A percentile compares a stretch with the other conserved stretches of the same genome.
Conservation (phyloP, 106 monocot species). For the Dendrobium officinale region DNA sequence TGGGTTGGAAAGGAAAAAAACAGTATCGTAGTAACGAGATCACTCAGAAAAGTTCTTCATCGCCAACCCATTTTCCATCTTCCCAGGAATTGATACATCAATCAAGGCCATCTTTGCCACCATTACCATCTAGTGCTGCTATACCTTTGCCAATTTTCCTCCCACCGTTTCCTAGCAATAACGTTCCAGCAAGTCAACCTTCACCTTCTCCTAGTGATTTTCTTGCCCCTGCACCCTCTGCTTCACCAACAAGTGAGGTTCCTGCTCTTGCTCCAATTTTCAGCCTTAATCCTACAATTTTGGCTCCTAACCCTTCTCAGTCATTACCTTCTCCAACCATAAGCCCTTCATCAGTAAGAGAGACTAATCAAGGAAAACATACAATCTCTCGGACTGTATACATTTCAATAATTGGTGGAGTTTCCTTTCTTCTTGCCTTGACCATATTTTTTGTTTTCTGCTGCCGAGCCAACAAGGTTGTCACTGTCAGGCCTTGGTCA, state of each 20-base stretch:
- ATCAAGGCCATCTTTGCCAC: not conserved
- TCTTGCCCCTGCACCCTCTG: not conserved
- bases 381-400: conserved; percentile 1
- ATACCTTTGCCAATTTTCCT: not conserved
- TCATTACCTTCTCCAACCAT: not conserved
- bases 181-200: not conserved
- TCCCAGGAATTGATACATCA: not conserved
- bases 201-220: conserved; percentile 5
- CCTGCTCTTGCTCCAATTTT: not conserved
- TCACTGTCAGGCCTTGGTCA: conserved; percentile 38
- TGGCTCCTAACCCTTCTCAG: not conserved
- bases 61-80: conserved; percentile 1
- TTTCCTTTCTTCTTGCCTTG: conserved; percentile 8
- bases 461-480: conserved; percentile 29
- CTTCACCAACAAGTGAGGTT: conserved; percentile 3
- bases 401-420: conserved; percentile 14
- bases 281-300: not conserved
- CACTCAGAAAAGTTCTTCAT: not conserved
- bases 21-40: not conserved
- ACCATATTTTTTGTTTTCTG: conserved; percentile 18
- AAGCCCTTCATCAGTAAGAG: not conserved
- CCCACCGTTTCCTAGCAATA: not conserved
- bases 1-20: conserved; percentile 8
- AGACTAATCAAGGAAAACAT: conserved; percentile 1
- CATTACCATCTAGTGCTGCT: not conserved